These are phyloP conservation scores for Claviceps monticola DNA, from an alignment of 2,329 filamentous ascomycete genomes.

Conservation along the genomic window DNA sequence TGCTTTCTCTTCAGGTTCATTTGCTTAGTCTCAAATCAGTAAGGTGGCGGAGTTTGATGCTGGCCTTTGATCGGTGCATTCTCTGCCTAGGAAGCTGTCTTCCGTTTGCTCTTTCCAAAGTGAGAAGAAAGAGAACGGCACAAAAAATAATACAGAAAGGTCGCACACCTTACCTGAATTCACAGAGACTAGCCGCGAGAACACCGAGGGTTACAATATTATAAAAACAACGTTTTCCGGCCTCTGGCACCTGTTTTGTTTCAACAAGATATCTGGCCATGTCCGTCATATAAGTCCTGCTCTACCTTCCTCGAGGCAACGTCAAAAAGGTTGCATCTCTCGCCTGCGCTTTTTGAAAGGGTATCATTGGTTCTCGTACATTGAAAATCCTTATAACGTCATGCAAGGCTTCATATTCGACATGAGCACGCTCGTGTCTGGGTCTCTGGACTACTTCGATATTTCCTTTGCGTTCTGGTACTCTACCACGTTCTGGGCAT, in stretches of 20 bases:
- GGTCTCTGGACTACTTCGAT: slow-evolving; percentile 4
- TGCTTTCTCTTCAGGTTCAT: neutral
- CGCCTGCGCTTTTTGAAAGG: neutral
- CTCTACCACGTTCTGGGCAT: slow-evolving; percentile 34
- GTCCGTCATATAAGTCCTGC: neutral
- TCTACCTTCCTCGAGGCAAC: neutral
- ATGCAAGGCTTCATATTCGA: slow-evolving; percentile 1
- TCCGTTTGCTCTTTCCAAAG: slow-evolving; percentile 6
- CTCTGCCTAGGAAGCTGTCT: neutral
- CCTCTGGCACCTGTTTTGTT: neutral
- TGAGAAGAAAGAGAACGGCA: neutral
- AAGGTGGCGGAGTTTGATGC: slow-evolving; percentile 1
- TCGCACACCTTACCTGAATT: neutral
- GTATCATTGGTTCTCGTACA: neutral
- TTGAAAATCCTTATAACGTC: neutral
- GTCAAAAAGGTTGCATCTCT: neutral
- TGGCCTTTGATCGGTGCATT: neutral
- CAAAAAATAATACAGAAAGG: neutral
- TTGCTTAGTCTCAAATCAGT: slow-evolving; percentile 1
- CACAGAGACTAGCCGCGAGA: neutral
- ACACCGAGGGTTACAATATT: neutral
- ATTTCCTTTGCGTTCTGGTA: slow-evolving; percentile 22
- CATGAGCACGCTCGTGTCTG: slow-evolving; percentile 9
- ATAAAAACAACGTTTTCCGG: neutral
- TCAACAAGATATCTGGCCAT: neutral